Evolutionary conservation across 2,329 filamentous ascomycete genomes (phyloP).

Genomic region (Dothideomycetidae sp.): DNA sequence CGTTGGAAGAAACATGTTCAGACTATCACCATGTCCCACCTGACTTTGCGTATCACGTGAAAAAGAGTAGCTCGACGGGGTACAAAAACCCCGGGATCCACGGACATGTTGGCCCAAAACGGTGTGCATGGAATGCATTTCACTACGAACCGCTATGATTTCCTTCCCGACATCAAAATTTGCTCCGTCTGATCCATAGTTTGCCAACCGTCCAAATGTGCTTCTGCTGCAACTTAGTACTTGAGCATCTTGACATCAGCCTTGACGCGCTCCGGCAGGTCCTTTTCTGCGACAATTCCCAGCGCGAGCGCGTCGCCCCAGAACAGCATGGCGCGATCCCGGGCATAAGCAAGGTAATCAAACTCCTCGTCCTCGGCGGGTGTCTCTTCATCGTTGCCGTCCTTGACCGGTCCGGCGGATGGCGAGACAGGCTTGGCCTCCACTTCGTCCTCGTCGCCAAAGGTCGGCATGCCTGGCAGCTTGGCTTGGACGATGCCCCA

Average conservation of each 20-base stretch:
- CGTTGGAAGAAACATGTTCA: too few species aligned
- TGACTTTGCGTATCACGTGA: too few species aligned
- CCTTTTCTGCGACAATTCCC: constrained; percentile 59
- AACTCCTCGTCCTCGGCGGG: constrained; percentile 56
- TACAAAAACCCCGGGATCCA: too few species aligned
- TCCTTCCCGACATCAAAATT: too few species aligned
- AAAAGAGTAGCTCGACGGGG: too few species aligned
- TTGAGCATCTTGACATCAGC: constrained; percentile 55
- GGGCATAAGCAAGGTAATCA: constrained; percentile 83
- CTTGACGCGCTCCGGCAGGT: constrained; percentile 56
- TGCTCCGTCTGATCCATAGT: too few species aligned
- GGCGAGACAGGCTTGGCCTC: background rate
- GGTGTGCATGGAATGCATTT: too few species aligned
- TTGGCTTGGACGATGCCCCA: constrained; percentile 97
- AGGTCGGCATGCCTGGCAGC: constrained; percentile 53
- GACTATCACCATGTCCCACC: too few species aligned
- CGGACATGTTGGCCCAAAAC: too few species aligned
- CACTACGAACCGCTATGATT: too few species aligned
- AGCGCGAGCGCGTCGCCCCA: constrained; percentile 77
- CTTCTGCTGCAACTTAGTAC: too few species aligned
- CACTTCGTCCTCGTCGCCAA: constrained; percentile 17
- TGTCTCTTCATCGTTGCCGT: constrained; percentile 35
- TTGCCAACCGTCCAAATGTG: too few species aligned
- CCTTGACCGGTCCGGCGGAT: constrained; percentile 11
- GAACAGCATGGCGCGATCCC: constrained; percentile 83